phyloP scores from a whole-genome alignment of 805 yeast genomes.

The Ogataea pilisensis region DNA sequence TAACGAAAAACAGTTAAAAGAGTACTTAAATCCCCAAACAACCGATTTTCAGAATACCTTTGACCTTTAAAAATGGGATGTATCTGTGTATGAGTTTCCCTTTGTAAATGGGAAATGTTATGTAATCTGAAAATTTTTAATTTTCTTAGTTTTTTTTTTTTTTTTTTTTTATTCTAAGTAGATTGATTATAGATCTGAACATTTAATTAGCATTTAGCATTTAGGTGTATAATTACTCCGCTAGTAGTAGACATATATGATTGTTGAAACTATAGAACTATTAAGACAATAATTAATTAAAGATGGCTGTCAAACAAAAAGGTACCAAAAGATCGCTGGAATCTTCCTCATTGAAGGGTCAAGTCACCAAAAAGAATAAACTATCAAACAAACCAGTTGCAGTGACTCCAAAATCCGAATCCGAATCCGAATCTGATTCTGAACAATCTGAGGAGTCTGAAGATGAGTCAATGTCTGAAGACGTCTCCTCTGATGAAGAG shows the following conservation, averaged over 20 bases:
- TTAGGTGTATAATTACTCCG: background rate
- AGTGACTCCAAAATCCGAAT: conserved; percentile 11
- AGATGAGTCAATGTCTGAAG: conserved; percentile 3
- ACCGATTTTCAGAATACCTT: too few species aligned
- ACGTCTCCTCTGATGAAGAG: conserved; percentile 4
- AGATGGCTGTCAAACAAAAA: conserved; percentile 18
- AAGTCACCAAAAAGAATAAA: conserved; percentile 14
- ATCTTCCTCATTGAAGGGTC: conserved; percentile 2
- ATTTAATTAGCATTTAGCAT: too few species aligned
- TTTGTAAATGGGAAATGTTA: background rate
- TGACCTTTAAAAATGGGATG: too few species aligned
- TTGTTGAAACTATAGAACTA: background rate
- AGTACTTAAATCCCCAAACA: conserved; percentile 29
- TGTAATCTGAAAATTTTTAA: conserved; percentile 1
- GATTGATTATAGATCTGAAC: too few species aligned
- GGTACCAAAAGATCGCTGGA: conserved; percentile 21
- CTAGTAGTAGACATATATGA: background rate
- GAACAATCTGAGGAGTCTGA: conserved; percentile 10
- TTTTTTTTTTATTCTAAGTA: background rate
- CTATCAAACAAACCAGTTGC: conserved; percentile 30
- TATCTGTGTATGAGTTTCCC: conserved; percentile 10
- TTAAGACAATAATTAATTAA: background rate
- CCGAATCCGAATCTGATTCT: conserved; percentile 10
- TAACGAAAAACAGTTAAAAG: conserved; percentile 9
- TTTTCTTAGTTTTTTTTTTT: conserved; percentile 1